Conservation (phyloP, 2,329 filamentous ascomycete genomes). For the Mycosphaerella arachidis region DNA sequence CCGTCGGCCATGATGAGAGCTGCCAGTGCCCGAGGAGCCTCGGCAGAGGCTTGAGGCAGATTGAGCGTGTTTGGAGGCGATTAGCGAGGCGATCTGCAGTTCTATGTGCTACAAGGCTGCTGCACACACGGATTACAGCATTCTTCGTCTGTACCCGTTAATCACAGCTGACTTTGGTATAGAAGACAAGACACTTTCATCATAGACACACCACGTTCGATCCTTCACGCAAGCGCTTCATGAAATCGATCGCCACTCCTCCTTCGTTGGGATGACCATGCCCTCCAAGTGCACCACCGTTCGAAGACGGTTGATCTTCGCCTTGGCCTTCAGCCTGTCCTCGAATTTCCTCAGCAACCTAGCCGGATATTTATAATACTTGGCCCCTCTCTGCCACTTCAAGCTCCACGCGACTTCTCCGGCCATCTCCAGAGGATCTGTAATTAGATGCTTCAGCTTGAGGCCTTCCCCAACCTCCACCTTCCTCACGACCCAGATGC, state of each 20-base stretch:
- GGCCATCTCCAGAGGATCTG: neutral
- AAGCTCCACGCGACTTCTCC: neutral
- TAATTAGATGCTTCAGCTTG: neutral
- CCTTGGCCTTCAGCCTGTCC: neutral
- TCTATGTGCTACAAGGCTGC: neutral
- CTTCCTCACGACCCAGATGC: neutral
- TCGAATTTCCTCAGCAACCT: constrained; percentile 2
- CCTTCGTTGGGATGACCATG: neutral
- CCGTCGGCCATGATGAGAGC: neutral
- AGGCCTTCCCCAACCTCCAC: neutral
- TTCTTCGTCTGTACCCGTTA: neutral
- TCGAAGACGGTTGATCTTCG: neutral
- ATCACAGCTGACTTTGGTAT: neutral
- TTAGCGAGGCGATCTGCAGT: neutral
- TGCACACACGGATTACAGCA: neutral
- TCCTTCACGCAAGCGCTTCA: neutral
- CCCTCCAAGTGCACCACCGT: neutral
- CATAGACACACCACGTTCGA: neutral
- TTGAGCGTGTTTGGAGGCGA: neutral
- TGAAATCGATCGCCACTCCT: neutral
- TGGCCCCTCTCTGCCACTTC: neutral
- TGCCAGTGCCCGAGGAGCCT: neutral
- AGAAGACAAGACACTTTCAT: neutral
- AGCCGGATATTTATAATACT: neutral
- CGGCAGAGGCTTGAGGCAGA: neutral